Evolutionary conservation across 306 rosid genomes (phyloP), one percentile per base, ranked within the genome.

Genomic region (Prunus salicina): DNA sequence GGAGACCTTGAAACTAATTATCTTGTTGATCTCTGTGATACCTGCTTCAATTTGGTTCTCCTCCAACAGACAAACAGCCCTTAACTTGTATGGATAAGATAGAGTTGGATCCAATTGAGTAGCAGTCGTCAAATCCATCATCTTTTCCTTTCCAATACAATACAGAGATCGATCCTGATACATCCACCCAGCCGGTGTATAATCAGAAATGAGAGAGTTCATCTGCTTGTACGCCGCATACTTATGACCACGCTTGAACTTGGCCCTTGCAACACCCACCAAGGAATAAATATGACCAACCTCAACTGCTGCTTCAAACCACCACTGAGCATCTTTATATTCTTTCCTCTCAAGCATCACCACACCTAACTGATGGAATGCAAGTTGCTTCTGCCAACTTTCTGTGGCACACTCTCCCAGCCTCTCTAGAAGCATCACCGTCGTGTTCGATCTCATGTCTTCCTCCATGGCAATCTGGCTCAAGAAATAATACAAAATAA

Each of bases 151-250:
- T 72, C 95, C 98, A 22, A 61, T 56, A 77, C 89, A 85, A 78
- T 93, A 93, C 81, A 93, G n/a, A 78, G 98, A 82, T 64, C 96
- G 89, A 73, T 93, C 98, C 80, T 91, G 95, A 85, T 93, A 89
- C 95, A 93, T 93, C 98, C 98, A 93, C 0, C 97, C 98, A 84
- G 80, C 89, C 2, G 98, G 91, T 72, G 84, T 78, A 73, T 88
- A 71, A 76, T 89, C 89, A 27, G 86, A 81, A 79, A 93, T 76
- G 64, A 93, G 90, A 2, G 90, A 85, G 75, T 87, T 93, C 84
- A 88, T 88, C 83, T 83, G 72, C 83, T 93, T 93, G 84, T 91
- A 93, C 0, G 98, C 98, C 0, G 81, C 78, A 81, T 89, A 93
- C 51, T 81, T 89, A 75, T 93, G 98, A 24, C 97, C 98, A 5